Evolutionary conservation across 1,284 basidiomycete genomes (phyloP).

Genomic region (Volvariella surrecta): DNA sequence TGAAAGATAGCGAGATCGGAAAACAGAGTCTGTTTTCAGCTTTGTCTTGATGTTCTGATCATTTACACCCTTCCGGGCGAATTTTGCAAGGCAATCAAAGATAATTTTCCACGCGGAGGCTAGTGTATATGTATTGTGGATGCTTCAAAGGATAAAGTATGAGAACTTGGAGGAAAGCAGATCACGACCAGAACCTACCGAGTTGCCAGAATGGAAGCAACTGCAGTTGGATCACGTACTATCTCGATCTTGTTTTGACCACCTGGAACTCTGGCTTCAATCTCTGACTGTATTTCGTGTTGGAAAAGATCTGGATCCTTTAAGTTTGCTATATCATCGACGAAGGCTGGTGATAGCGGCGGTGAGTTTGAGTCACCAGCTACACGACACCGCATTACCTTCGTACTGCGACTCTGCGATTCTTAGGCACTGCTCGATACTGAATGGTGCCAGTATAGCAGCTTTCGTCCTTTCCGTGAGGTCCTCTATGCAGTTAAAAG

Average conservation of each 20-base stretch:
- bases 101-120: conserved; percentile 70
- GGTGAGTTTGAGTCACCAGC: background rate
- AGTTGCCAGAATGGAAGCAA: conserved; percentile 49
- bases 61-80: conserved; percentile 42
- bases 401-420: conserved; percentile 65
- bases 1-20: conserved; percentile 53
- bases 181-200: conserved; percentile 39
- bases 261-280: conserved; percentile 37
- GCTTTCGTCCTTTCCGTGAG: conserved; percentile 45
- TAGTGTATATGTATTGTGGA: conserved; percentile 72
- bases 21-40: conserved; percentile 36
- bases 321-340: conserved; percentile 59
- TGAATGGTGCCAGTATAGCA: conserved; percentile 55
- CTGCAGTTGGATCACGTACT: conserved; percentile 33
- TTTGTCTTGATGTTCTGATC: conserved; percentile 42
- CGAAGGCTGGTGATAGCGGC: conserved; percentile 34
- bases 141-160: conserved; percentile 27
- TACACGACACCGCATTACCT: conserved; percentile 27
- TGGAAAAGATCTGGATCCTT: conserved; percentile 55
- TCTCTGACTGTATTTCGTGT: conserved; percentile 42
- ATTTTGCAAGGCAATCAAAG: conserved; percentile 39
- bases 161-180: background rate
- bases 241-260: conserved; percentile 23
- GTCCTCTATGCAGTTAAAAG: conserved; percentile 43
- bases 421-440: conserved; percentile 49